Conservation (phyloP, 805 yeast species). For the Cyberlindnera bimundalis region DNA sequence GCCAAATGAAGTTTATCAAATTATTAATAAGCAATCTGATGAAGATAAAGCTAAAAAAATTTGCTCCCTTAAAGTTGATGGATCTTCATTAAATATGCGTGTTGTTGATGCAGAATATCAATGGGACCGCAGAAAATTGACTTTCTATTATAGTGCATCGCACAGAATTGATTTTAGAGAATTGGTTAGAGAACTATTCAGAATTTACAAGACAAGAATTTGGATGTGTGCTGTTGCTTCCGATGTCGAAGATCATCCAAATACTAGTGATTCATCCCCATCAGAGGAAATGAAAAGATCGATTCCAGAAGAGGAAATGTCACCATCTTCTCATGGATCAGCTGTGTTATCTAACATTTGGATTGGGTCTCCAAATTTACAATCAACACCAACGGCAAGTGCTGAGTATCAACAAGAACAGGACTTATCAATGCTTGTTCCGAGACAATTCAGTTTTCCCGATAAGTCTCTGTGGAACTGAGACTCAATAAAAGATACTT, state of each 20-base stretch:
- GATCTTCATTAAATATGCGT: slow-evolving; percentile 36
- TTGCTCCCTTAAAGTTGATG: slow-evolving; percentile 25
- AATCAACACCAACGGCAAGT: neutral
- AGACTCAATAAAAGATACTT: no score
- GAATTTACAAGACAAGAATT: slow-evolving; percentile 73
- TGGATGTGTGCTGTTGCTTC: slow-evolving; percentile 74
- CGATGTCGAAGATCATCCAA: slow-evolving; percentile 7
- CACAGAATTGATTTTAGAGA: slow-evolving; percentile 75
- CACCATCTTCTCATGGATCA: slow-evolving; percentile 1
- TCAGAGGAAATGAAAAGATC: neutral
- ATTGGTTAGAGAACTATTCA: slow-evolving; percentile 67
- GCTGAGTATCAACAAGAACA: neutral
- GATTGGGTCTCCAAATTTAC: slow-evolving; percentile 5
- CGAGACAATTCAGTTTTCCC: slow-evolving; percentile 20
- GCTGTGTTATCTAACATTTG: slow-evolving; percentile 1
- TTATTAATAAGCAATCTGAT: slow-evolving; percentile 62
- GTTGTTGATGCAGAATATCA: slow-evolving; percentile 79
- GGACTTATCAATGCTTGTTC: slow-evolving; percentile 14
- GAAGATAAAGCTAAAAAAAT: slow-evolving; percentile 57
- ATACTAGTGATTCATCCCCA: neutral
- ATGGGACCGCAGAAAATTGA: slow-evolving; percentile 73
- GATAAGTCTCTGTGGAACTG: slow-evolving; percentile 13
- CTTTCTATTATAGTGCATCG: slow-evolving; percentile 63
- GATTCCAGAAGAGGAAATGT: neutral
- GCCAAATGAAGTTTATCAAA: slow-evolving; percentile 62